phyloP scores from a whole-genome alignment of 129 eudicot species.

The Lonicera japonica region DNA sequence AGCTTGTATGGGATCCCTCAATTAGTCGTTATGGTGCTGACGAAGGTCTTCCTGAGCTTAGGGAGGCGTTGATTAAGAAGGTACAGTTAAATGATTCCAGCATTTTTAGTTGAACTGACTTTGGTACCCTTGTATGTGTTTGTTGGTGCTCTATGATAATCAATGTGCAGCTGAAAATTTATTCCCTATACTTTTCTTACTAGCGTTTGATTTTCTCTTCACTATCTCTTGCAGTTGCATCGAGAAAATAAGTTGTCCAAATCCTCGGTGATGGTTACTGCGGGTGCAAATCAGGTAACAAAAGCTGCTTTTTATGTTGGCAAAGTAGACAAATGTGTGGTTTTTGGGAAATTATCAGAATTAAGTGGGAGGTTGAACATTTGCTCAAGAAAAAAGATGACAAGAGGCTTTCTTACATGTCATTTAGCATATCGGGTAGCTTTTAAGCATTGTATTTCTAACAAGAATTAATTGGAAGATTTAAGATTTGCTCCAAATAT shows the following conservation, averaged over 20 bases:
- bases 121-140: background rate
- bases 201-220: background rate
- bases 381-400: too few species aligned
- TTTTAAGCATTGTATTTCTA: too few species aligned
- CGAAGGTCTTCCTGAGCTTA: slow-evolving; percentile 94
- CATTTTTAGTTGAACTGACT: too few species aligned
- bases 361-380: too few species aligned
- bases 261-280: slow-evolving; percentile 96
- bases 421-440: too few species aligned
- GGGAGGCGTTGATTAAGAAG: slow-evolving; percentile 82
- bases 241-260: slow-evolving; percentile 68
- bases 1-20: slow-evolving; percentile 79
- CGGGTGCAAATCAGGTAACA: slow-evolving; percentile 98
- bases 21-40: slow-evolving; percentile 90
- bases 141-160: background rate
- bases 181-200: background rate
- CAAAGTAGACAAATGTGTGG: background rate
- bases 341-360: background rate
- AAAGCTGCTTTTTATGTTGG: slow-evolving; percentile 9
- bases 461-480: too few species aligned
- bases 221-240: slow-evolving; percentile 45
- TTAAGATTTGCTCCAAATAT: too few species aligned
- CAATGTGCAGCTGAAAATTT: background rate
- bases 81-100: slow-evolving; percentile 24
- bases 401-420: too few species aligned